A percentile compares a stretch with the other conserved stretches of the same genome.
Conservation (phyloP, 495 filamentous ascomycete species). For the Annulohypoxylon bovei region DNA sequence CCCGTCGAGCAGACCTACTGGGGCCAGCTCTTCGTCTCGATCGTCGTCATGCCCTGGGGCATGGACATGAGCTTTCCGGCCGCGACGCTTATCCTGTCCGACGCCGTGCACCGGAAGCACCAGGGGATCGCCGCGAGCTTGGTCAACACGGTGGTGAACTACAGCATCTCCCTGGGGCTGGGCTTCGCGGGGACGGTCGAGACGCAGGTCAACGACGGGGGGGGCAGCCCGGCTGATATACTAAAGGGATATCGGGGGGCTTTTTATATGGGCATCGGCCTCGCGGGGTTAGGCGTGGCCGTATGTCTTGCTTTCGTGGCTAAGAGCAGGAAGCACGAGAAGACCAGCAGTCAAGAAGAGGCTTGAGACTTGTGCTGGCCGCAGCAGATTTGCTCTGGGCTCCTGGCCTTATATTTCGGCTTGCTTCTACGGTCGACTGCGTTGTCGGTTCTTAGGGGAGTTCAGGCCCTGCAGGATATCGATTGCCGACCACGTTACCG, state of each 20-base stretch:
- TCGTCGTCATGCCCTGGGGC: conserved; percentile 61
- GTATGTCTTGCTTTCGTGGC: conserved; percentile 33
- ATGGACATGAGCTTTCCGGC: conserved; percentile 61
- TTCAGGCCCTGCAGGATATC: background rate
- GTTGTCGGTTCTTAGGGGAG: background rate
- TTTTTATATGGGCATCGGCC: conserved; percentile 47
- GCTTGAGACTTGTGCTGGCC: background rate
- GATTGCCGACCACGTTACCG: background rate
- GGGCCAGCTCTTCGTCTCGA: conserved; percentile 57
- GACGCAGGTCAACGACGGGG: conserved; percentile 49
- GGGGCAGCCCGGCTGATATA: conserved; percentile 42
- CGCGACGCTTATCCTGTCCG: conserved; percentile 52
- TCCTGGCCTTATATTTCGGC: background rate
- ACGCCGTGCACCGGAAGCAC: conserved; percentile 51
- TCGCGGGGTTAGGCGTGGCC: conserved; percentile 44
- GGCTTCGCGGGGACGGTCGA: conserved; percentile 61
- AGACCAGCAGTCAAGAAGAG: background rate
- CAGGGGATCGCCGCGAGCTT: conserved; percentile 58
- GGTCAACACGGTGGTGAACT: conserved; percentile 57
- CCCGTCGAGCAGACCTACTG: conserved; percentile 60
- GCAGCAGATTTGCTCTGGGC: background rate
- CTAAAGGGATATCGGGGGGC: conserved; percentile 52
- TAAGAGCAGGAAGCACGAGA: conserved; percentile 24
- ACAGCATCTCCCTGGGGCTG: conserved; percentile 57
- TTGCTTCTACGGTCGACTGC: too few species aligned